Percentiles rank a stretch among this genome's conserved stretches.
These are phyloP conservation scores for Castanopsis chinensis DNA, from an alignment of 306 rosid genomes.

Conservation along the genomic window DNA sequence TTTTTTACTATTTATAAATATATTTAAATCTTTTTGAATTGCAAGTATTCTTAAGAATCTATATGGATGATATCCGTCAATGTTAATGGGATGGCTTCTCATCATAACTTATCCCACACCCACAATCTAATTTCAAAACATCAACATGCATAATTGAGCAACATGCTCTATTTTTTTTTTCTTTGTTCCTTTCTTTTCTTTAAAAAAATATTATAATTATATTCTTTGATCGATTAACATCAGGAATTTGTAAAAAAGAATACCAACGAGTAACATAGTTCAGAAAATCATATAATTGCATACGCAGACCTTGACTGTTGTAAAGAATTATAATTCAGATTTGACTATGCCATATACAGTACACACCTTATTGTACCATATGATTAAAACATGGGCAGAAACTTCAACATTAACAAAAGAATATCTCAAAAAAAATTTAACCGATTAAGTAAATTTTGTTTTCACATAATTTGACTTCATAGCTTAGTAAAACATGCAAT, in stretches of 20 bases:
- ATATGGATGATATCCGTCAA: too few species aligned
- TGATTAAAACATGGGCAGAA: not conserved
- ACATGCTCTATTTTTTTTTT: too few species aligned
- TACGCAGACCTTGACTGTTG: not conserved
- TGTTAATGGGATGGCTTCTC: too few species aligned
- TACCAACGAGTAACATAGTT: not conserved
- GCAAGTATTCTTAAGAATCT: too few species aligned
- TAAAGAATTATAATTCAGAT: not conserved
- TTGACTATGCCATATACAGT: not conserved
- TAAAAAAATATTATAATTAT: not conserved
- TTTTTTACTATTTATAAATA: too few species aligned
- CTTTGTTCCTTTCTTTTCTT: too few species aligned
- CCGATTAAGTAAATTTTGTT: not conserved
- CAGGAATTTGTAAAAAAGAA: not conserved
- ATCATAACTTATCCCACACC: too few species aligned
- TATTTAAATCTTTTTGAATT: too few species aligned
- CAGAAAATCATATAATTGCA: not conserved
- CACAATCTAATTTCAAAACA: too few species aligned
- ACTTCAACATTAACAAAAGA: not conserved
- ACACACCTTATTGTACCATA: not conserved
- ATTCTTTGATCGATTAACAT: not conserved
- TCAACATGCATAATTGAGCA: too few species aligned
- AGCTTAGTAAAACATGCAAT: not conserved
- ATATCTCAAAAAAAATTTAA: not conserved
- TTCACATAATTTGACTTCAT: not conserved